Percentiles rank a stretch among this genome's conserved stretches.
These are phyloP conservation scores for Tillandsia leiboldiana DNA, from an alignment of 176 grass and related monocot species.

Conservation along the genomic window DNA sequence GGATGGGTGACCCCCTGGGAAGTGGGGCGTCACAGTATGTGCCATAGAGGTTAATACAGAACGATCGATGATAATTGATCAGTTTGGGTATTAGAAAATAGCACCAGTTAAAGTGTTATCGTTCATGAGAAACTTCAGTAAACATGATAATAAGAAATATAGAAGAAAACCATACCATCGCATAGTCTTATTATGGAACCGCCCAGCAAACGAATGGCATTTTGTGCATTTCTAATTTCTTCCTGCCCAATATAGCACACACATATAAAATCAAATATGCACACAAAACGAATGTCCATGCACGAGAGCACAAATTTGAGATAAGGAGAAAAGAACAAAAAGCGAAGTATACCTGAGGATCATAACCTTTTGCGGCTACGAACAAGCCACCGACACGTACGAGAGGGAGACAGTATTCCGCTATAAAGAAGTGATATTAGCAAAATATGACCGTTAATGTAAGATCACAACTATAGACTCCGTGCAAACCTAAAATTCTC, in stretches of 20 bases:
- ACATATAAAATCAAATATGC: background rate
- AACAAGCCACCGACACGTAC: slow-evolving; percentile 89
- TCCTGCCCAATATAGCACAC: slow-evolving; percentile 34
- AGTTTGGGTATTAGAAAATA: background rate
- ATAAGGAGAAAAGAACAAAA: slow-evolving; percentile 13
- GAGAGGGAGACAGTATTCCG: slow-evolving; percentile 84
- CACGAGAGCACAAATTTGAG: background rate
- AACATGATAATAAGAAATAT: background rate
- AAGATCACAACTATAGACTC: slow-evolving; percentile 2
- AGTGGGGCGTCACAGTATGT: no score
- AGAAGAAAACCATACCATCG: slow-evolving; percentile 27
- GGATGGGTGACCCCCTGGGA: no score
- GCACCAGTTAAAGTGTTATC: background rate
- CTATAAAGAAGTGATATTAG: slow-evolving; percentile 28
- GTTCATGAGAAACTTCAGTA: background rate
- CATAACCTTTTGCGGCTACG: slow-evolving; percentile 76
- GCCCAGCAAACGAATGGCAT: slow-evolving; percentile 49
- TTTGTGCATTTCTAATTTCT: slow-evolving; percentile 57
- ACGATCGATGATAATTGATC: background rate
- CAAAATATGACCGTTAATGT: slow-evolving; percentile 8
- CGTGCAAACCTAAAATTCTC: slow-evolving; percentile 60
- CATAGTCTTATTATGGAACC: slow-evolving; percentile 52
- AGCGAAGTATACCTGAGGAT: slow-evolving; percentile 52
- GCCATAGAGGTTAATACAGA: background rate
- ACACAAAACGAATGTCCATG: background rate